These are phyloP conservation scores for Gypsophila paniculata DNA, from an alignment of 179 eudicot genomes.

Conservation along the genomic window DNA sequence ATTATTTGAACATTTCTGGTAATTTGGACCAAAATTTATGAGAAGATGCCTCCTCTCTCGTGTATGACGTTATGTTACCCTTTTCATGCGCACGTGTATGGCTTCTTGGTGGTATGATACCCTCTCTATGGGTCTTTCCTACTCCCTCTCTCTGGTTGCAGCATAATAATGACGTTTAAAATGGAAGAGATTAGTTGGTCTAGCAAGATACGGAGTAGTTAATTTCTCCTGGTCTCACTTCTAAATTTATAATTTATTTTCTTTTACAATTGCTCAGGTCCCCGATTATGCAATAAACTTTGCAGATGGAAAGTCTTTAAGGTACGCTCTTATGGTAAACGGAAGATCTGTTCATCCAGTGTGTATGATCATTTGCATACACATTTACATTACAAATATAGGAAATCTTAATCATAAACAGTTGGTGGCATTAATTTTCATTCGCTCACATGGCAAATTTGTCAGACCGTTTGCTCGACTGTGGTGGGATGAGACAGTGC, in stretches of 20 bases:
- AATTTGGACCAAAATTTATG: background rate
- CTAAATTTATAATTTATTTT: too few species aligned
- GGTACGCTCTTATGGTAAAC: constrained; percentile 18
- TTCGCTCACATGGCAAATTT: constrained; percentile 1
- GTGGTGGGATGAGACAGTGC: constrained; percentile 63
- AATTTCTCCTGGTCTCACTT: background rate
- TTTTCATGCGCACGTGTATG: too few species aligned
- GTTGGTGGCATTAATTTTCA: background rate
- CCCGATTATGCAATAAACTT: constrained; percentile 52
- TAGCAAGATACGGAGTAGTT: background rate
- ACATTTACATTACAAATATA: background rate
- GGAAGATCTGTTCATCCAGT: background rate
- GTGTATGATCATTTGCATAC: background rate
- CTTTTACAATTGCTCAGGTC: constrained; percentile 30
- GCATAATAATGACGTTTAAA: background rate
- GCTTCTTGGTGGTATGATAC: background rate
- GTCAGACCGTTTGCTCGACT: constrained; percentile 56
- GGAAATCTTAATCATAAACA: background rate
- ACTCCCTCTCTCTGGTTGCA: too few species aligned
- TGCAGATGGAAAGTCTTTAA: constrained; percentile 32
- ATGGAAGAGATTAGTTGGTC: background rate
- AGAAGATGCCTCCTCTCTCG: background rate
- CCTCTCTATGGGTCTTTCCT: background rate
- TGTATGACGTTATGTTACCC: background rate
- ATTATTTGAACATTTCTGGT: constrained; percentile 1